phyloP scores from a whole-genome alignment of 2,329 filamentous ascomycete species.

The Ilyonectria mors-panacis region DNA sequence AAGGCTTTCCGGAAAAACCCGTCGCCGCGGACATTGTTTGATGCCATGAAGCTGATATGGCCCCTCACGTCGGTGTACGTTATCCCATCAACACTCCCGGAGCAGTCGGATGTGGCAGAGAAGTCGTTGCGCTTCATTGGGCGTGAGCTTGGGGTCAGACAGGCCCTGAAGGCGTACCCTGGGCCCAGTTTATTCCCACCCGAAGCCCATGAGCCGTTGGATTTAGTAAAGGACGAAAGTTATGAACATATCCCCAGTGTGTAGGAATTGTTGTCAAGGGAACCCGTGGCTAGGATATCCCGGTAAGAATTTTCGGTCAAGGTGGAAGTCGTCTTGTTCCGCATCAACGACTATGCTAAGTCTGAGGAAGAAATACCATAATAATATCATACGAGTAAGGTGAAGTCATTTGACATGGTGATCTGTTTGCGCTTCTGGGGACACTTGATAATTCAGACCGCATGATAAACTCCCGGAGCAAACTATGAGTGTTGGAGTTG shows the following conservation, averaged over 20 bases:
- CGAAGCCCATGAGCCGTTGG: slow-evolving; percentile 47
- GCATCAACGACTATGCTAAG: too few relatives aligned
- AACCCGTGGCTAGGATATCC: background rate
- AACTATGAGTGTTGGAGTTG: background rate
- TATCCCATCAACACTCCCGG: slow-evolving; percentile 46
- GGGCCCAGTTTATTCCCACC: slow-evolving; percentile 40
- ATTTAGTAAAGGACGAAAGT: slow-evolving; percentile 34
- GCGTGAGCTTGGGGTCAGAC: slow-evolving; percentile 54
- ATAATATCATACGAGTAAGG: too few relatives aligned
- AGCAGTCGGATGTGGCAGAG: slow-evolving; percentile 49
- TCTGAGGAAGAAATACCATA: too few relatives aligned
- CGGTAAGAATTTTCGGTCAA: background rate
- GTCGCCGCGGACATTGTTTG: slow-evolving; percentile 54
- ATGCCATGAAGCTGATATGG: slow-evolving; percentile 57
- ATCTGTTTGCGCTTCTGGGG: too few relatives aligned
- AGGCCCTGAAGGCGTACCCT: slow-evolving; percentile 50
- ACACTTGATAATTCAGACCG: background rate
- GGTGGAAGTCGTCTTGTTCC: too few relatives aligned
- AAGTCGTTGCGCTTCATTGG: slow-evolving; percentile 52
- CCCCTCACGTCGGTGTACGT: slow-evolving; percentile 54
- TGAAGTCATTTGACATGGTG: too few relatives aligned
- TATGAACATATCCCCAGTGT: slow-evolving; percentile 36
- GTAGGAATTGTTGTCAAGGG: slow-evolving; percentile 32
- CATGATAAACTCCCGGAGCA: background rate
- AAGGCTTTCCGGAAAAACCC: slow-evolving; percentile 43